phyloP scores from a whole-genome alignment of 2,329 filamentous ascomycete species.

The Aureobasidium sp. region DNA sequence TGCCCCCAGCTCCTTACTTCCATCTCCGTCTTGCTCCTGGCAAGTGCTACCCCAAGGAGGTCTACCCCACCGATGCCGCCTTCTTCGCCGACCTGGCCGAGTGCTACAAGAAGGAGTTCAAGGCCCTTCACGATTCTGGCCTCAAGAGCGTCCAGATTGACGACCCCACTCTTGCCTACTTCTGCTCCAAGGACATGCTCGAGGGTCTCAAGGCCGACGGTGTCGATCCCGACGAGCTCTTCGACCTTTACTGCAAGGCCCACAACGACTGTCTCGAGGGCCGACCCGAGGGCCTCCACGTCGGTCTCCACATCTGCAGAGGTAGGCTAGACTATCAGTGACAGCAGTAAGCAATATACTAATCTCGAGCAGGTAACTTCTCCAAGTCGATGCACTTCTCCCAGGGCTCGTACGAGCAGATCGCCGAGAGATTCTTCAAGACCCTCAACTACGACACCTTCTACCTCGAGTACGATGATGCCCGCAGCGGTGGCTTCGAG shows the following conservation, averaged over 20 bases:
- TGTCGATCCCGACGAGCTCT: slow-evolving; percentile 31
- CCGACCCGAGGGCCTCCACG: slow-evolving; percentile 30
- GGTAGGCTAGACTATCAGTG: slow-evolving; percentile 21
- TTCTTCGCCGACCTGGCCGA: slow-evolving; percentile 33
- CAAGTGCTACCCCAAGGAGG: slow-evolving; percentile 30
- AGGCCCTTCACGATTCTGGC: slow-evolving; percentile 30
- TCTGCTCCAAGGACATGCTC: slow-evolving; percentile 33
- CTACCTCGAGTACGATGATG: slow-evolving; percentile 36
- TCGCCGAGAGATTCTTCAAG: slow-evolving; percentile 33
- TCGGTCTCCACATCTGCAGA: slow-evolving; percentile 34
- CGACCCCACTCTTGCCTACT: slow-evolving; percentile 34
- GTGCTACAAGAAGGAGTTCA: slow-evolving; percentile 32
- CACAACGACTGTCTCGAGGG: slow-evolving; percentile 32
- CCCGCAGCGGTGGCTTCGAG: slow-evolving; percentile 33
- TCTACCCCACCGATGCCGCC: slow-evolving; percentile 28
- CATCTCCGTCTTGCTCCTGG: slow-evolving; percentile 31
- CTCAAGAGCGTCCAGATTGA: slow-evolving; percentile 33
- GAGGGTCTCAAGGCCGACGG: slow-evolving; percentile 29
- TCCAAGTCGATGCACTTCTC: slow-evolving; percentile 34
- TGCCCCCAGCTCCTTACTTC: slow-evolving; percentile 34
- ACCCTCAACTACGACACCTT: slow-evolving; percentile 34
- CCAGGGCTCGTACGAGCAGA: slow-evolving; percentile 33
- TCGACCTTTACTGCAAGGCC: slow-evolving; percentile 32
- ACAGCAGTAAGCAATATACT: background rate
- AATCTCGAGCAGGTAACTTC: slow-evolving; percentile 28